Evolutionary conservation across 2,329 filamentous ascomycete genomes (phyloP).

Genomic region (Fusarium lateritium): DNA sequence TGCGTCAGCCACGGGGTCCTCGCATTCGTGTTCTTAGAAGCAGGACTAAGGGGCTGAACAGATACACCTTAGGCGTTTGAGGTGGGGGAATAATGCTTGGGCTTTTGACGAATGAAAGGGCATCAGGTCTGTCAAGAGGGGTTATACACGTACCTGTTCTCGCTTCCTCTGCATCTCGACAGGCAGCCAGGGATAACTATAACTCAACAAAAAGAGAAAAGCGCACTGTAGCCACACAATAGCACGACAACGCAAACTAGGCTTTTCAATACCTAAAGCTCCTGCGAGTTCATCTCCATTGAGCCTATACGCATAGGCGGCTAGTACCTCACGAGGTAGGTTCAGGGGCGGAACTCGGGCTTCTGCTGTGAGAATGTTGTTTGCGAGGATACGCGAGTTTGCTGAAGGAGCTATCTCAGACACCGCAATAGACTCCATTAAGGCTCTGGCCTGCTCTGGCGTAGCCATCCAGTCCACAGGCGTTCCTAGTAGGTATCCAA

Average conservation of each 20-base stretch:
- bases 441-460: slow-evolving; percentile 67
- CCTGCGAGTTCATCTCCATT: slow-evolving; percentile 76
- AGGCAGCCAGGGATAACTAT: slow-evolving; percentile 58
- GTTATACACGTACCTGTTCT: slow-evolving; percentile 46
- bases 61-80: neutral
- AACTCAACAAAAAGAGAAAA: slow-evolving; percentile 72
- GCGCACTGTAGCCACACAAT: slow-evolving; percentile 76
- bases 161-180: slow-evolving; percentile 56
- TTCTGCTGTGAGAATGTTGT: slow-evolving; percentile 82
- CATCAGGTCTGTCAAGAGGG: neutral
- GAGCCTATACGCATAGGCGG: slow-evolving; percentile 77
- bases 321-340: slow-evolving; percentile 75
- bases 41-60: neutral
- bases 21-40: neutral
- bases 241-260: slow-evolving; percentile 70
- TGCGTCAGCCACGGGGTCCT: slow-evolving; percentile 23
- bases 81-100: too few relatives aligned
- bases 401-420: slow-evolving; percentile 77
- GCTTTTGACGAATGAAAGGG: neutral
- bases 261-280: slow-evolving; percentile 70
- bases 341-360: slow-evolving; percentile 76
- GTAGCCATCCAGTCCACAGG: slow-evolving; percentile 74
- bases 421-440: slow-evolving; percentile 77
- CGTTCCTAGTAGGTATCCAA: slow-evolving; percentile 79
- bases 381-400: slow-evolving; percentile 75